These are phyloP conservation scores for Saccharomyces mikatae DNA, from an alignment of 805 yeast genomes.

Conservation along the genomic window DNA sequence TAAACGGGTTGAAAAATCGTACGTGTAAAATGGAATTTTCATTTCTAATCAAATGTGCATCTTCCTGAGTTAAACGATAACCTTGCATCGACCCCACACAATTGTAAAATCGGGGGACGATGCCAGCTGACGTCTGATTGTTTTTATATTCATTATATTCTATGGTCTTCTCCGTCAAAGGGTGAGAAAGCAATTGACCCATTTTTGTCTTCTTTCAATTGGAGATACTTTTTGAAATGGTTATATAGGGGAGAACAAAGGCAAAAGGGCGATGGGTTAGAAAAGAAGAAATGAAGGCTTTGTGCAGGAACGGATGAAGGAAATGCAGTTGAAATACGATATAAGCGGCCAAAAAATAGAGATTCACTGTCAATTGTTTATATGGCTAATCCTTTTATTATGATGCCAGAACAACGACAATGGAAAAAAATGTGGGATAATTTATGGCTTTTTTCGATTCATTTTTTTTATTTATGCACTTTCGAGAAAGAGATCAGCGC, in stretches of 20 bases:
- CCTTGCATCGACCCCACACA: slow-evolving; percentile 75
- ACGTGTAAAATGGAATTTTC: slow-evolving; percentile 37
- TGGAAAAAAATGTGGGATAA: not conserved
- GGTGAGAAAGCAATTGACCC: slow-evolving; percentile 73
- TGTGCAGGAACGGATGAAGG: not conserved
- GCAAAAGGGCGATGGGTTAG: not conserved
- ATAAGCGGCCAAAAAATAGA: not conserved
- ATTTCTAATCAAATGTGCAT: slow-evolving; percentile 53
- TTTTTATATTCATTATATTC: slow-evolving; percentile 33
- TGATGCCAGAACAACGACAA: not conserved
- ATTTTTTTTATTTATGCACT: not conserved
- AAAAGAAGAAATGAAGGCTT: not conserved
- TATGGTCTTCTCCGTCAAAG: slow-evolving; percentile 59
- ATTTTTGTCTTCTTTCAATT: slow-evolving; percentile 26
- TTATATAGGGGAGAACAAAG: not conserved
- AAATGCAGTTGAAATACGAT: not conserved
- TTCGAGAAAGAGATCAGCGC: not conserved
- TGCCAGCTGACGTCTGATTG: not conserved
- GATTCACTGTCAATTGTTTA: not conserved
- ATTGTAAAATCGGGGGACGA: slow-evolving; percentile 39
- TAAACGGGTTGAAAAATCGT: slow-evolving; percentile 24
- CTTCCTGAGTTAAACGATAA: slow-evolving; percentile 66
- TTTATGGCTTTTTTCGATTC: not conserved
- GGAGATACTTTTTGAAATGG: not conserved
- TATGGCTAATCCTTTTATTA: not conserved